These are phyloP conservation scores for Kalmanozyma brasiliensis DNA, from an alignment of 1,284 basidiomycete species.

Conservation along the genomic window DNA sequence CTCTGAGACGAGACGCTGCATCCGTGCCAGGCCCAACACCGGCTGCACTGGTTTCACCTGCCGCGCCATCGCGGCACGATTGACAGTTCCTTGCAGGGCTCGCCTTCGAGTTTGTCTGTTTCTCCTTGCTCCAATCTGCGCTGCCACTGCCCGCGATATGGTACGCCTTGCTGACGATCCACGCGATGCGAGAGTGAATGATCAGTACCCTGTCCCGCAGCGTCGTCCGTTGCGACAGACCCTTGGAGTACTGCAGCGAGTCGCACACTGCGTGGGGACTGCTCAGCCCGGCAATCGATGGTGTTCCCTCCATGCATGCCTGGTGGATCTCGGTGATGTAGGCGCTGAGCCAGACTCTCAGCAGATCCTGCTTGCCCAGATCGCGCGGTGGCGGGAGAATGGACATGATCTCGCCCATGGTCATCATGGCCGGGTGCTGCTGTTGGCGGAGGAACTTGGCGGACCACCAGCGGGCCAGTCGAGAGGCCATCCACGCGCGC, in stretches of 20 bases:
- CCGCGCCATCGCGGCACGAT: conserved; percentile 18
- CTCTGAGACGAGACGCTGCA: conserved; percentile 17
- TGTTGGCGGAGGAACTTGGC: conserved; percentile 40
- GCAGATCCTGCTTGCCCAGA: conserved; percentile 38
- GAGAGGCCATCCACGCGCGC: conserved; percentile 41
- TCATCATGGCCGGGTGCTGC: conserved; percentile 41
- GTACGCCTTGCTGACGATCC: conserved; percentile 39
- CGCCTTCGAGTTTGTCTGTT: conserved; percentile 2
- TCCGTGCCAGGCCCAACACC: neutral
- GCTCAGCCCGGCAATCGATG: conserved; percentile 20
- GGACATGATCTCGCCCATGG: conserved; percentile 44
- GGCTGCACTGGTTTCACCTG: neutral
- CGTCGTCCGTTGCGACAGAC: conserved; percentile 26
- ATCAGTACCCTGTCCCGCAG: conserved; percentile 30
- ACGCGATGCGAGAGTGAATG: conserved; percentile 27
- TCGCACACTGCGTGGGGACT: conserved; percentile 32
- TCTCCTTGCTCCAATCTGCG: conserved; percentile 13
- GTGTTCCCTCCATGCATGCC: conserved; percentile 35
- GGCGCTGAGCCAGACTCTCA: conserved; percentile 37
- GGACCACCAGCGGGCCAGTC: conserved; percentile 34
- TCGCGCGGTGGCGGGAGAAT: conserved; percentile 35
- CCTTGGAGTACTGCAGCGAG: conserved; percentile 26
- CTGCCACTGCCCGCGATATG: conserved; percentile 22
- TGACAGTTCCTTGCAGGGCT: conserved; percentile 20
- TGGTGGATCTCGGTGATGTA: conserved; percentile 42